Evolutionary conservation across 495 filamentous ascomycete species (phyloP), one percentile per base, ranked within the genome.

Genomic region (Talaromyces nanjingensis): DNA sequence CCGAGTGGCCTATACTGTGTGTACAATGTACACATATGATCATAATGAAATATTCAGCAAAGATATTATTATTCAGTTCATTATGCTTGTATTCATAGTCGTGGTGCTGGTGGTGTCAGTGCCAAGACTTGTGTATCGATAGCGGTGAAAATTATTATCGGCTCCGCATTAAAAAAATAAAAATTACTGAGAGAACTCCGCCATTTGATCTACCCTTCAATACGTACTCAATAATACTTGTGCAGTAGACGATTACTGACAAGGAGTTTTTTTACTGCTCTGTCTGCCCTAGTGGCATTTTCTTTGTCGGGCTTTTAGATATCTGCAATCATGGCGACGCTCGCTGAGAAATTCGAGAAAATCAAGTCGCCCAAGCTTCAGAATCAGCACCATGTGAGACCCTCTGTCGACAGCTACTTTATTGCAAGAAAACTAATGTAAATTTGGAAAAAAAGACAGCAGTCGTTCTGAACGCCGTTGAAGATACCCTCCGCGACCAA

Each of bases 351-450:
- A 82, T 84, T 98, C 69, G 90, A 93, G 74, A 96, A 92, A 83
- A 96, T 98, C 72, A 89, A 94, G 76, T 92, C 90, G 74, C 94
- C 94, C 29, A 96, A 96, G 79, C 87, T 97, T 68, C 89, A 98
- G 75, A 98, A 90, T 76, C 91, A 96, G 77, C 87, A 93, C 74
- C 91, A 94, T 83, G 91, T 93, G 77, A 68, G 81, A 25, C 61
- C 16, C 56, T 60, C 12, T 47, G 24, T 58, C 4, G 12, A 42
- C 37, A 42, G 37, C 57, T 33, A 39, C 25, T 18, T 34, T 29
- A 5, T 4, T 33, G 54, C 55, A 34, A 6, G 2, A 1, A n/a
- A 25, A 54, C 27, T 39, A 62, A 16, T 16, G 27, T 4, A 49
- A 42, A 53, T 16, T 59, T 24, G 33, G 6, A 25, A 60, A 29